Base-by-base conservation (phyloP, 2,329 filamentous ascomycete species). In the Colletotrichum sojae region DNA sequence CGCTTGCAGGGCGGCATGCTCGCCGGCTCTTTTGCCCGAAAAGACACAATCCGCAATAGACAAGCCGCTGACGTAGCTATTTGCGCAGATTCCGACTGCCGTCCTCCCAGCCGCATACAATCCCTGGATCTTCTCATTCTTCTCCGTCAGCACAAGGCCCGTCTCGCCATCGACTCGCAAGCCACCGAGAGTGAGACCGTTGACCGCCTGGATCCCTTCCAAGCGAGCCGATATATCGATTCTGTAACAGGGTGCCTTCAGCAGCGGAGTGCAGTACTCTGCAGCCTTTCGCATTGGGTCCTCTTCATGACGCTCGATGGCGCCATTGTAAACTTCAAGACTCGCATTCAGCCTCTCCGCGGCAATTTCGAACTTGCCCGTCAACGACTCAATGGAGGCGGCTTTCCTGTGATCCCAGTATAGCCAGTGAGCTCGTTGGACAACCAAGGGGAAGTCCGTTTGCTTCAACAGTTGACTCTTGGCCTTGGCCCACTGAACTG, bases 401-500 rank as follows among this genome's bases (percentile, higher is more conserved):
- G 67, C 67, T 31, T 60, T 64, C 20, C 54, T 45, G 48, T 64
- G 6, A 43, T 31, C 54, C 55, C 67, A 70, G 45, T 59, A 63
- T 0, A 62, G 31, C 31, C 55, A 40, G 48, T 62, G 63, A 13
- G n/a, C 40, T 6, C 57, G 22, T 6, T 59, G 49, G 10, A 55
- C 46, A 55, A 45, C 45, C 55, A 52, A 45, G 18, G 54, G 63
- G 18, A 43, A 46, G 18, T 71, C 55, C 15, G 67, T 72, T 56
- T 72, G 67, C 53, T 62, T 53, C 1, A 16, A 13, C 15, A 72
- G 13, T 16, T 55, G 49, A 18, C 10, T 39, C n/a, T 57, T 70
- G 20, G 46, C 67, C 20, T 62, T 63, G 15, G 22, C 49, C 67
- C 67, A 70, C 27, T 70, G 67, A 31, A 6, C 20, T 15, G 70